Evolutionary conservation across 2,329 filamentous ascomycete genomes (phyloP), one percentile per base, ranked within the genome.

Genomic region (Domatiomyces globalis): DNA sequence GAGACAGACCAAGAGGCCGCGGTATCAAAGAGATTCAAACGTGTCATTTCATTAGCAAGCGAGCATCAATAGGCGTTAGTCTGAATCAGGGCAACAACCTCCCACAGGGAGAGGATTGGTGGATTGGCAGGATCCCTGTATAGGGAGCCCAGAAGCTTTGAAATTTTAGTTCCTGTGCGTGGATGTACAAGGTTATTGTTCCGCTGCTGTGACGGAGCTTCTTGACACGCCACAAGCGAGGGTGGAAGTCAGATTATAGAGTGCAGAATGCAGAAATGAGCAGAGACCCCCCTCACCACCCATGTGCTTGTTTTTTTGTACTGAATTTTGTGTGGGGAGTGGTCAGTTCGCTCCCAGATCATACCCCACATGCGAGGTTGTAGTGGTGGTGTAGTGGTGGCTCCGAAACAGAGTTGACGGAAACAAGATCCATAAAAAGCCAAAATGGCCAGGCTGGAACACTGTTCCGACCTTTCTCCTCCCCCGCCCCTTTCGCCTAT

Each of bases 31-130:
- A 39, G 5, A 39, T 39, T 39, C 33, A 39, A 5, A 12, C 12
- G 33, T 39, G 33, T 39, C 33, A 39, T 39, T 39, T 49, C 15
- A 43, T 48, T 49, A 49, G 47, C 47, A 49, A 49, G 47, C 39
- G 47, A 49, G 39, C 47, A 49, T 47, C 33, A 39, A 7, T 10
- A 39, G 33, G 33, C 33, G 33, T 39, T 15, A 15, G 15, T 39
- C 33, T 39, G 10, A 15, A 15, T 15, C 33, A 15, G 33, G 33
- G 33, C 33, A 39, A 39, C 29, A 15, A 15, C 33, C 33, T 3
- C 22, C 22, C 22, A 25, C 22, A 25, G 33, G 33, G 15, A 39
- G 10, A 39, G 12, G 15, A 39, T 39, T 39, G 33, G 33, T 25
- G 3, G 22, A 25, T 4, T 25, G 22, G 3, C 22, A 25, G 22